These are phyloP conservation scores for Thraustotheca clavata DNA, from an alignment of 352 stramenopile species.

Conservation along the genomic window DNA sequence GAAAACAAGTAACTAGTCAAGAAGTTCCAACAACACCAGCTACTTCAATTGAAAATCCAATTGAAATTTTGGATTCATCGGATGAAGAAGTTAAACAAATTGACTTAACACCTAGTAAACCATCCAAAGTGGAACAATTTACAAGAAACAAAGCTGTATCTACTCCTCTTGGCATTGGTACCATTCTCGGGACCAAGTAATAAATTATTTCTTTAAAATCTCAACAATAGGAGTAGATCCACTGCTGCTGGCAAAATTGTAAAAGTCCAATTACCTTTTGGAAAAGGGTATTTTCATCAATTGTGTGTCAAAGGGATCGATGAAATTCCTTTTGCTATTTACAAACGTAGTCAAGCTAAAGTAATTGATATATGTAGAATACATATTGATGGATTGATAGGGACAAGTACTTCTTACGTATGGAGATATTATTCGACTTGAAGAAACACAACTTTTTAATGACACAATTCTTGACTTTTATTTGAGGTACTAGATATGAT, in stretches of 20 bases:
- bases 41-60: conserved; percentile 1
- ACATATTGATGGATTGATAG: conserved; percentile 3
- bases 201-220: too few relatives aligned
- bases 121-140: background rate
- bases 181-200: too few relatives aligned
- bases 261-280: conserved; percentile 6
- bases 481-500: conserved; percentile 5
- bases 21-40: background rate
- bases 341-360: background rate
- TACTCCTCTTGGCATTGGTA: conserved; percentile 9
- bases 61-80: background rate
- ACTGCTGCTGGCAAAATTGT: too few relatives aligned
- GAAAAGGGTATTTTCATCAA: conserved; percentile 5
- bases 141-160: background rate
- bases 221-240: too few relatives aligned
- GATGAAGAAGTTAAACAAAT: background rate
- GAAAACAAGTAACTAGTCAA: too few relatives aligned
- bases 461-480: conserved; percentile 16
- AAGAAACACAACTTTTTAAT: background rate
- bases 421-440: conserved; percentile 10
- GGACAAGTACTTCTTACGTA: conserved; percentile 12
- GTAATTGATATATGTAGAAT: background rate
- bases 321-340: background rate
- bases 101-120: background rate
- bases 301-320: background rate